Evolutionary conservation across 306 rosid species (phyloP).

Genomic region (Benincasa hispida): DNA sequence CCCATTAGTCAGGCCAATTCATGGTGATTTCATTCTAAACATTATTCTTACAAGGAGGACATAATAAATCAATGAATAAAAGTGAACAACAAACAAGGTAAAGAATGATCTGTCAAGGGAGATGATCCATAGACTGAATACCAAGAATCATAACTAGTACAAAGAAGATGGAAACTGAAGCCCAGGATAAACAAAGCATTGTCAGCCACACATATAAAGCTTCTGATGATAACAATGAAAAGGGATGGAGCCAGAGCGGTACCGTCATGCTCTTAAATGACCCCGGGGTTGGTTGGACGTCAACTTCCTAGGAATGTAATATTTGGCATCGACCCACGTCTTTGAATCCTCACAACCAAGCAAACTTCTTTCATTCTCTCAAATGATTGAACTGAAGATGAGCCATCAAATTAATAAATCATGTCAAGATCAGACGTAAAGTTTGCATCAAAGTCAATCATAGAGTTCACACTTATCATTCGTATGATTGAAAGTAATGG

Average conservation of each 20-base stretch:
- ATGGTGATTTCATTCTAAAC: neutral
- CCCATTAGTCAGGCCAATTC: too few relatives aligned
- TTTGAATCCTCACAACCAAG: conserved; percentile 5
- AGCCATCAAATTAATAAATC: conserved; percentile 1
- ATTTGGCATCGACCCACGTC: conserved; percentile 1
- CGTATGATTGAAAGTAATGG: neutral
- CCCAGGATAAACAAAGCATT: neutral
- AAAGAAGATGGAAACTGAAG: neutral
- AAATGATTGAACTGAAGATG: conserved; percentile 3
- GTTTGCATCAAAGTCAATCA: conserved; percentile 1
- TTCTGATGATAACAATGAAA: neutral
- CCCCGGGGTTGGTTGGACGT: neutral
- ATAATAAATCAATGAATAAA: neutral
- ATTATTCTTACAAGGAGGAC: neutral
- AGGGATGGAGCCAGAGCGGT: neutral
- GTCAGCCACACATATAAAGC: neutral
- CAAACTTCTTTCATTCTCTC: conserved; percentile 1
- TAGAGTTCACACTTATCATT: neutral
- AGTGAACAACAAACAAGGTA: neutral
- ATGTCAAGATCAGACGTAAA: neutral
- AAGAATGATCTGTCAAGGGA: neutral
- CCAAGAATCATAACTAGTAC: neutral
- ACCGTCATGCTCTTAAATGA: neutral
- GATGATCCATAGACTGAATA: neutral
- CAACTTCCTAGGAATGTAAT: conserved; percentile 3